phyloP scores from a whole-genome alignment of 495 filamentous ascomycete species.

The Viridothelium virens region DNA sequence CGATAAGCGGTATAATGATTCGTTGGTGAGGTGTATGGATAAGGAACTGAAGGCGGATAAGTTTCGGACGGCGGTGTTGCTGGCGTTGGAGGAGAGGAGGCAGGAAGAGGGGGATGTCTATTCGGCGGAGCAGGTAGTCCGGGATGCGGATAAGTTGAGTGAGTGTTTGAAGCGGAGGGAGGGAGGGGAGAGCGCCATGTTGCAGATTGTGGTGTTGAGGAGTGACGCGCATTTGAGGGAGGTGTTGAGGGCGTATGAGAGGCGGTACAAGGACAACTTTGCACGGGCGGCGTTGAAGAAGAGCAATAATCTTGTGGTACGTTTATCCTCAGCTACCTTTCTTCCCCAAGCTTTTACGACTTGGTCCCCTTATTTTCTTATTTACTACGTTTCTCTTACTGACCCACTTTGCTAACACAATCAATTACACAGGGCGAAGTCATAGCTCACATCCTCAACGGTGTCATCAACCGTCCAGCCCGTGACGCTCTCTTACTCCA shows the following conservation, averaged over 20 bases:
- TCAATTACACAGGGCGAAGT: conserved; percentile 67
- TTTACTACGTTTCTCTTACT: neutral
- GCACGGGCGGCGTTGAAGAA: conserved; percentile 79
- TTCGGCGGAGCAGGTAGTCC: conserved; percentile 45
- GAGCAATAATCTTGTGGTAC: conserved; percentile 82
- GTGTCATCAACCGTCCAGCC: conserved; percentile 88
- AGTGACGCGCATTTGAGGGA: conserved; percentile 76
- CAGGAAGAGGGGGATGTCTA: conserved; percentile 66
- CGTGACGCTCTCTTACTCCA: conserved; percentile 91
- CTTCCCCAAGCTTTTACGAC: neutral
- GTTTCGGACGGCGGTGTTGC: conserved; percentile 75
- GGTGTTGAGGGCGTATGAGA: conserved; percentile 65
- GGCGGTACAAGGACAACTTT: conserved; percentile 65
- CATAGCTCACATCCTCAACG: conserved; percentile 91
- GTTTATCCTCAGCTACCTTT: conserved; percentile 33
- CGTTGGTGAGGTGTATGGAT: conserved; percentile 76
- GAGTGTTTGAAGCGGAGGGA: conserved; percentile 61
- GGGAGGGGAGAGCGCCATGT: conserved; percentile 87
- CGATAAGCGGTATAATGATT: conserved; percentile 86
- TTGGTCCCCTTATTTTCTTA: neutral
- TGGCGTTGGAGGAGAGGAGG: conserved; percentile 70
- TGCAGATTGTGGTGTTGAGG: conserved; percentile 70
- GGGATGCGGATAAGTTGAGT: conserved; percentile 66
- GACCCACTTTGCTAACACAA: conserved; percentile 13
- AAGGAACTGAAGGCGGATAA: conserved; percentile 89